Evolutionary conservation across 73 alveolate genomes (phyloP).

Genomic region (Paramecium octaurelia): DNA sequence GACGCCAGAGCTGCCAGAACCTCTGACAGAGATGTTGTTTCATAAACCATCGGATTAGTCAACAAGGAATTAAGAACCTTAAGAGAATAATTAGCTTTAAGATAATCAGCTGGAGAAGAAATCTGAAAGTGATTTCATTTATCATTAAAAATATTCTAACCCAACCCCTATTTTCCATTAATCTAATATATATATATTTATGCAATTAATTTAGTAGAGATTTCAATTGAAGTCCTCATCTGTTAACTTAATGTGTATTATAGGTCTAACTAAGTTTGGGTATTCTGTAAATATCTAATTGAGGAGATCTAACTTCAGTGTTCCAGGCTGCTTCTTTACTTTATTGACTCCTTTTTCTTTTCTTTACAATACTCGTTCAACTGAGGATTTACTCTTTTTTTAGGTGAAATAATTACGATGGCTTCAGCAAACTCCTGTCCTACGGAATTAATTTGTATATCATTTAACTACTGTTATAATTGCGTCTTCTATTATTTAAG

Average conservation of each 20-base stretch:
- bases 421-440: neutral
- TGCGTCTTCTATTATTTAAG: neutral
- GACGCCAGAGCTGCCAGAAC: constrained; percentile 50
- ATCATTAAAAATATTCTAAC: neutral
- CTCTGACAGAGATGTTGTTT: constrained; percentile 49
- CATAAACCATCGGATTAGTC: constrained; percentile 52
- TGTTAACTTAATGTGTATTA: neutral
- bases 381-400: neutral
- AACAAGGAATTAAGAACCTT: constrained; percentile 51
- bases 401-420: neutral
- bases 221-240: neutral
- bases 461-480: neutral
- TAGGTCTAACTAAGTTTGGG: neutral
- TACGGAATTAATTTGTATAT: neutral
- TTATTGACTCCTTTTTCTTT: neutral
- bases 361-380: neutral
- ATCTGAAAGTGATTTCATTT: neutral
- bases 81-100: constrained; percentile 40
- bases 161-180: neutral
- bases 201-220: neutral
- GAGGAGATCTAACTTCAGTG: neutral
- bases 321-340: neutral
- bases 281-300: neutral
- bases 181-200: neutral
- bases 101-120: constrained; percentile 45